Evolutionary conservation across 192 early-diverging fungal genomes (phyloP).

Genomic region (Thoreauomyces humboldtii): DNA sequence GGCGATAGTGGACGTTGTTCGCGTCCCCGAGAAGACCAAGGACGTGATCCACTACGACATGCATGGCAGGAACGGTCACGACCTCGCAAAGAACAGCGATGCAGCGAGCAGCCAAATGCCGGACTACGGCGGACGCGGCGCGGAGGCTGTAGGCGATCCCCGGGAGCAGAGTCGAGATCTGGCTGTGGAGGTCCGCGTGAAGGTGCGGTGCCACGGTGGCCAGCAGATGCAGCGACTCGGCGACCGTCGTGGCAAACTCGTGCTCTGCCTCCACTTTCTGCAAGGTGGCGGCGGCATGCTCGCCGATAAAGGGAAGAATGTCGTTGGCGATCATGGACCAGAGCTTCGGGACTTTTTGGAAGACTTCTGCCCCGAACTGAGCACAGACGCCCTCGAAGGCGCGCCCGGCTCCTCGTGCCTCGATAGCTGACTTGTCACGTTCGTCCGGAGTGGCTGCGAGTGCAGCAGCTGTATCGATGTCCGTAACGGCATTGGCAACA

Average conservation of each 20-base stretch:
- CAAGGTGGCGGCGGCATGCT: not conserved
- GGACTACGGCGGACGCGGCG: slow-evolving; percentile 69
- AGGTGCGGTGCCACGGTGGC: slow-evolving; percentile 61
- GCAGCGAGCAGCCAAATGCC: slow-evolving; percentile 74
- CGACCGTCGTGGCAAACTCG: slow-evolving; percentile 31
- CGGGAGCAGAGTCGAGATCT: slow-evolving; percentile 60
- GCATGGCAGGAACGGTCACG: slow-evolving; percentile 73
- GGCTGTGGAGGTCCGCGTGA: slow-evolving; percentile 49
- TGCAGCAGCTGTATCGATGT: slow-evolving; percentile 13
- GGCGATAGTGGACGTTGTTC: slow-evolving; percentile 63
- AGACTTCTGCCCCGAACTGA: slow-evolving; percentile 63
- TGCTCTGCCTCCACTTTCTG: not conserved
- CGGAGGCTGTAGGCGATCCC: slow-evolving; percentile 63
- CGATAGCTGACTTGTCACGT: slow-evolving; percentile 24
- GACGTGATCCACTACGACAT: slow-evolving; percentile 70
- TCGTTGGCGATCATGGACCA: slow-evolving; percentile 58
- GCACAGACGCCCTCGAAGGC: slow-evolving; percentile 60
- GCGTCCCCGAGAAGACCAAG: slow-evolving; percentile 78
- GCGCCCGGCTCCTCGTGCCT: slow-evolving; percentile 40
- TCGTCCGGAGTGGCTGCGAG: slow-evolving; percentile 18
- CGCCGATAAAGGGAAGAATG: slow-evolving; percentile 19
- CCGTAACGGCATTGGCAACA: not conserved
- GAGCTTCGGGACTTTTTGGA: slow-evolving; percentile 68
- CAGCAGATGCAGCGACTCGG: slow-evolving; percentile 75
- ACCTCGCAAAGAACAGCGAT: slow-evolving; percentile 71